phyloP scores from a whole-genome alignment of 2,329 filamentous ascomycete species.

The Colletotrichum higginsianum region DNA sequence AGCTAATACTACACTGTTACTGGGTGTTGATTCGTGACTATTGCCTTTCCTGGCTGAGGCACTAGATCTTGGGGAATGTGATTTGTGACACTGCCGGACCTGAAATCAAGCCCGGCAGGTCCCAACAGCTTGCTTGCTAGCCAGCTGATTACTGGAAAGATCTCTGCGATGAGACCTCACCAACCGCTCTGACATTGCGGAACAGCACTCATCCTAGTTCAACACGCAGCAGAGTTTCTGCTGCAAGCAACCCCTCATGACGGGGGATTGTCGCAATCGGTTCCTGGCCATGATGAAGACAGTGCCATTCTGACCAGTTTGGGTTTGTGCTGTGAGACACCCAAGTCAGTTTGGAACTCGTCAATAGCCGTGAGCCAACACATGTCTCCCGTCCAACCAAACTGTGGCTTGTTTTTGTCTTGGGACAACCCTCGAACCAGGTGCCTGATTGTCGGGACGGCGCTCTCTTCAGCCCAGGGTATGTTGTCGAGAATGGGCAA shows the following conservation, averaged over 20 bases:
- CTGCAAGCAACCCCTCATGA: constrained; percentile 10
- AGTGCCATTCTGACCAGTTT: constrained; percentile 20
- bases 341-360: constrained; percentile 23
- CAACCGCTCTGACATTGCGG: constrained; percentile 12
- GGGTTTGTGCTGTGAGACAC: constrained; percentile 28
- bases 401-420: constrained; percentile 32
- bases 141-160: neutral
- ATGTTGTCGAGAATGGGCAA: neutral
- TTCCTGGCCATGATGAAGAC: constrained; percentile 26
- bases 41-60: constrained; percentile 34
- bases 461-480: constrained; percentile 24
- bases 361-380: constrained; percentile 25
- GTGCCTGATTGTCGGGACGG: constrained; percentile 39
- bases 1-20: constrained; percentile 15
- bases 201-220: constrained; percentile 23
- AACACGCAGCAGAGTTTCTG: neutral
- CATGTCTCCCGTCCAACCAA: constrained; percentile 29
- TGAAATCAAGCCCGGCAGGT: neutral
- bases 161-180: constrained; percentile 9
- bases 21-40: constrained; percentile 31
- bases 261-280: constrained; percentile 1
- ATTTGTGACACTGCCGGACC: constrained; percentile 24
- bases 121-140: constrained; percentile 3
- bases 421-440: constrained; percentile 20
- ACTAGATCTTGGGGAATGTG: constrained; percentile 33